Percentiles rank a stretch among this genome's conserved stretches.
Evolutionary conservation across 108 stramenopile species (phyloP).

Genomic region (Fragilariopsis cylindrus): DNA sequence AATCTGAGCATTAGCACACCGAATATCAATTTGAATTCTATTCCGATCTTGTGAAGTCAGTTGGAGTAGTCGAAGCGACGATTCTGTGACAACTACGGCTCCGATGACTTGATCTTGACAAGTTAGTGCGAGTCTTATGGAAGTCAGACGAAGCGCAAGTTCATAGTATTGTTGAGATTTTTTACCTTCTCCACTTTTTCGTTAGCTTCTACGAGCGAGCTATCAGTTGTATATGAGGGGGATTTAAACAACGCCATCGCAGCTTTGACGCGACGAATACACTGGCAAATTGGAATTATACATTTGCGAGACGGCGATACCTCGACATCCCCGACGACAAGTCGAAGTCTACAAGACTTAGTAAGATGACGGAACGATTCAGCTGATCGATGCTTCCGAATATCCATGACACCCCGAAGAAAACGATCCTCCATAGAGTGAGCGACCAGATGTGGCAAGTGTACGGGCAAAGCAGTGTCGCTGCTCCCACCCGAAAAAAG

Average conservation of each 20-base stretch:
- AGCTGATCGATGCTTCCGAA: slow-evolving; percentile 14
- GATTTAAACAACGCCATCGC: not conserved
- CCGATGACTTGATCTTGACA: slow-evolving; percentile 13
- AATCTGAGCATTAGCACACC: slow-evolving; percentile 44
- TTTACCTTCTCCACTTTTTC: not conserved
- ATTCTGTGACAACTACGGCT: slow-evolving; percentile 31
- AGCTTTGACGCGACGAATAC: not conserved
- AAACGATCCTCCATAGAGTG: slow-evolving; percentile 47
- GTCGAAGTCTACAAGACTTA: slow-evolving; percentile 17
- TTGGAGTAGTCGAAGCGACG: slow-evolving; percentile 26
- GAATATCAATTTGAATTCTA: slow-evolving; percentile 43
- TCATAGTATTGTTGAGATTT: slow-evolving; percentile 22
- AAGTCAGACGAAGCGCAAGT: slow-evolving; percentile 34
- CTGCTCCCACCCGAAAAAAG: slow-evolving; percentile 34
- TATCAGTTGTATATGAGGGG: not conserved
- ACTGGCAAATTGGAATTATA: slow-evolving; percentile 14
- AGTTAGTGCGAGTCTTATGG: slow-evolving; percentile 27
- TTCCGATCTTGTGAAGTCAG: slow-evolving; percentile 12
- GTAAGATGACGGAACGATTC: slow-evolving; percentile 11
- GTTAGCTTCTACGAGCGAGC: not conserved
- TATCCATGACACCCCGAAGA: slow-evolving; percentile 24
- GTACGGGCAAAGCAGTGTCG: slow-evolving; percentile 33
- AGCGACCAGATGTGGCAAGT: slow-evolving; percentile 42
- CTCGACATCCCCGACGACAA: slow-evolving; percentile 42
- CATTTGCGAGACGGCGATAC: slow-evolving; percentile 17